Evolutionary conservation across 345 rosid species (phyloP).

Genomic region (Hibiscus tridactylites): DNA sequence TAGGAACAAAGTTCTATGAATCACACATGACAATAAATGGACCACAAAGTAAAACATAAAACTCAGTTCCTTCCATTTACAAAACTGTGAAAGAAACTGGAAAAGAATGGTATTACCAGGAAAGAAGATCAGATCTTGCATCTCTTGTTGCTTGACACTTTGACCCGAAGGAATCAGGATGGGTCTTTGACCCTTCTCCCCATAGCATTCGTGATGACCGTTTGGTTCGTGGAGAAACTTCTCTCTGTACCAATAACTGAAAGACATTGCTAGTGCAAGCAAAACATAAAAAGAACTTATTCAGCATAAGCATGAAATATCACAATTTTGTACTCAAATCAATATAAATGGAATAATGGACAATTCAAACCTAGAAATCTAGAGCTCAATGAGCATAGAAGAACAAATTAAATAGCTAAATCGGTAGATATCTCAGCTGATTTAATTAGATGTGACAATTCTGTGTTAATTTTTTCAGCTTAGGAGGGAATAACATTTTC

Average conservation of each 20-base stretch:
- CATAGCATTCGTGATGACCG: constrained; percentile 50
- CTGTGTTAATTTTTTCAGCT: neutral
- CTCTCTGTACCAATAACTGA: constrained; percentile 53
- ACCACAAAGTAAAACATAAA: neutral
- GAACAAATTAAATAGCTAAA: neutral
- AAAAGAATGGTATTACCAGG: constrained; percentile 41
- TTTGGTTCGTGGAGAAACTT: constrained; percentile 52
- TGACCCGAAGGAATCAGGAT: constrained; percentile 21
- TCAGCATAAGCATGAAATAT: neutral
- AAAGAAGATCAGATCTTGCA: constrained; percentile 49
- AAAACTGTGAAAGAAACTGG: neutral
- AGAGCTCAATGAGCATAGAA: neutral
- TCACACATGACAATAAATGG: neutral
- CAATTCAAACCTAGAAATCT: neutral
- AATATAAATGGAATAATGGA: neutral
- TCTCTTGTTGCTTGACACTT: constrained; percentile 34
- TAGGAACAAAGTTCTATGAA: neutral
- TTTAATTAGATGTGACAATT: neutral
- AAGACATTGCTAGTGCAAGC: constrained; percentile 47
- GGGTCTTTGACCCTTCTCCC: constrained; percentile 38
- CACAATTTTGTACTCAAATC: neutral
- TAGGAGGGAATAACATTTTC: neutral
- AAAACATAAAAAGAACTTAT: neutral
- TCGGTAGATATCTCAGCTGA: neutral
- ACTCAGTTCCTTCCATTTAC: neutral